phyloP scores from a whole-genome alignment of 164 flowering plant genomes.

The Berberis vulgaris region DNA sequence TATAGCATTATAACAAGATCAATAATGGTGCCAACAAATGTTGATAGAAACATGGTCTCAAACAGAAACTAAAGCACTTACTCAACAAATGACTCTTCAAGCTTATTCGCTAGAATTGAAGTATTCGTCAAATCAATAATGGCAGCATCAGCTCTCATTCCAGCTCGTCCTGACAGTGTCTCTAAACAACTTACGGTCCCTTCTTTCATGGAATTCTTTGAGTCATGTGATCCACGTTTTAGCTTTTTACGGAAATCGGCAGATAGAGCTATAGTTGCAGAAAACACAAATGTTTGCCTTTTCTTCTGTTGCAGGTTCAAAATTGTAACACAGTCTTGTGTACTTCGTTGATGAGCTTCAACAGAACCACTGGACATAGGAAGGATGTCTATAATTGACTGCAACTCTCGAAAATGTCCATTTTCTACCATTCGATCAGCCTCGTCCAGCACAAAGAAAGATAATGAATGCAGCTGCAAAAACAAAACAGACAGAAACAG shows the following conservation, averaged over 20 bases:
- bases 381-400: slow-evolving; percentile 87
- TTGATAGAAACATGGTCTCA: not conserved
- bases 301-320: slow-evolving; percentile 58
- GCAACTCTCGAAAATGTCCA: slow-evolving; percentile 89
- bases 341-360: slow-evolving; percentile 25
- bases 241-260: slow-evolving; percentile 83
- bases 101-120: slow-evolving; percentile 61
- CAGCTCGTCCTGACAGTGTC: slow-evolving; percentile 68
- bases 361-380: slow-evolving; percentile 32
- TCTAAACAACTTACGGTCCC: slow-evolving; percentile 60
- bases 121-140: slow-evolving; percentile 75
- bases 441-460: slow-evolving; percentile 94
- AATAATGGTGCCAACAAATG: not conserved
- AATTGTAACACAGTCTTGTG: slow-evolving; percentile 47
- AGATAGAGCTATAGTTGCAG: slow-evolving; percentile 90
- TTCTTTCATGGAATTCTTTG: slow-evolving; percentile 32
- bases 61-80: slow-evolving; percentile 23
- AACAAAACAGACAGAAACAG: not conserved
- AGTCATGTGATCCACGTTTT: slow-evolving; percentile 48
- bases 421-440: slow-evolving; percentile 93
- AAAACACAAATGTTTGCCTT: slow-evolving; percentile 90
- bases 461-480: slow-evolving; percentile 72
- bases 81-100: slow-evolving; percentile 91
- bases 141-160: slow-evolving; percentile 78
- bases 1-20: too few relatives aligned